Conservation (phyloP, 192 early-diverging fungal genomes). For the Coemansia sp. region DNA sequence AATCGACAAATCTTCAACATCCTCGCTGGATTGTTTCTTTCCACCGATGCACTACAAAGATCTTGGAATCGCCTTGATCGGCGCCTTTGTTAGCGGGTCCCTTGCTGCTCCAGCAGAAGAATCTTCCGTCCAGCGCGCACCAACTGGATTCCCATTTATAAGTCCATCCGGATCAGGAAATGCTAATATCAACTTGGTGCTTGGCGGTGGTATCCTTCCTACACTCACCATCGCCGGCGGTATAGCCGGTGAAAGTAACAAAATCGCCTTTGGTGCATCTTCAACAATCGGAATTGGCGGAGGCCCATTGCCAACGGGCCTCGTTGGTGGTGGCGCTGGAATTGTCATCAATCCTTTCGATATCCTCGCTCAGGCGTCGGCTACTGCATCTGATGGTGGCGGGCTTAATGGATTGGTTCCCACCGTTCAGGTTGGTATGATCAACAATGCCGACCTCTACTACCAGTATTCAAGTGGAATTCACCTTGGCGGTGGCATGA, state of each 20-base stretch:
- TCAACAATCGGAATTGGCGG: constrained; percentile 25
- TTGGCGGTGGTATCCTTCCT: constrained; percentile 34
- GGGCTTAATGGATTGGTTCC: constrained; percentile 19
- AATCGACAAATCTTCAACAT: not conserved
- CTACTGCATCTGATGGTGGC: constrained; percentile 25
- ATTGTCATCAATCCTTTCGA: constrained; percentile 12
- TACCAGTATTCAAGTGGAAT: constrained; percentile 12
- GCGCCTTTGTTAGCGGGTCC: not conserved
- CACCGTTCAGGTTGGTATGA: constrained; percentile 11
- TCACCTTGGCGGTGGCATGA: constrained; percentile 2
- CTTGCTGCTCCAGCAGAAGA: constrained; percentile 14
- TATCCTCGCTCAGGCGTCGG: constrained; percentile 15
- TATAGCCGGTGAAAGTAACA: not conserved
- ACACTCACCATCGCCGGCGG: constrained; percentile 21
- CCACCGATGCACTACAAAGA: not conserved
- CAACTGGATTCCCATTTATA: constrained; percentile 9
- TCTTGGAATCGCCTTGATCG: not conserved
- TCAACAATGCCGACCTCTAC: constrained; percentile 8
- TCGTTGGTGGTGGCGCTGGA: constrained; percentile 10
- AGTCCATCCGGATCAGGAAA: constrained; percentile 5
- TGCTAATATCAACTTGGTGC: constrained; percentile 15
- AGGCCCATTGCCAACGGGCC: constrained; percentile 8
- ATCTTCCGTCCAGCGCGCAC: not conserved
- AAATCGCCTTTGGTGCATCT: constrained; percentile 14
- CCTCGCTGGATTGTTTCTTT: not conserved